Conservation (phyloP, 2,329 filamentous ascomycete species). For the Fusarium tricinctum region DNA sequence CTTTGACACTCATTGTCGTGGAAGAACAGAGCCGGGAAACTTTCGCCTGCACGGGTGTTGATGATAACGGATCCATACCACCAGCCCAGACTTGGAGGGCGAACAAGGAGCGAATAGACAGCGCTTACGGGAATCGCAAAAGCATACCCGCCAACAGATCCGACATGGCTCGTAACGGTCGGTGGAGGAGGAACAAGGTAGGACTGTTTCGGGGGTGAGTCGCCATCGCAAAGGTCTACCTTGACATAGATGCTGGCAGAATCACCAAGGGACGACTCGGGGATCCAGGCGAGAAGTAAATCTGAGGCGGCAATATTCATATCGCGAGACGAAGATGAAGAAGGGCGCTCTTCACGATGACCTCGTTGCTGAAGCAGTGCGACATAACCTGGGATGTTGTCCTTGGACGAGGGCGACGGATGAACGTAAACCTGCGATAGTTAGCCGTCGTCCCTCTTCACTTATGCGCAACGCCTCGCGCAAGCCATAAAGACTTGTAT, state of each 20-base stretch:
- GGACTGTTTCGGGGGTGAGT: slow-evolving; percentile 85
- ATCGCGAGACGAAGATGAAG: slow-evolving; percentile 51
- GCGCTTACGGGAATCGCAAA: slow-evolving; percentile 93
- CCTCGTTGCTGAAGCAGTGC: slow-evolving; percentile 92
- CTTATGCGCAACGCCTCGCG: slow-evolving; percentile 4
- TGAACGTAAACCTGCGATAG: slow-evolving; percentile 87
- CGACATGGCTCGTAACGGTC: slow-evolving; percentile 81
- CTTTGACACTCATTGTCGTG: slow-evolving; percentile 97
- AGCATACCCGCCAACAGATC: slow-evolving; percentile 82
- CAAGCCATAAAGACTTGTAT: background rate
- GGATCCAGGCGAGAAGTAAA: slow-evolving; percentile 92
- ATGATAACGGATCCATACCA: slow-evolving; percentile 98
- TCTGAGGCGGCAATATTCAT: slow-evolving; percentile 72
- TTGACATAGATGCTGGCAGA: slow-evolving; percentile 93
- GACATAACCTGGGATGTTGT: slow-evolving; percentile 95
- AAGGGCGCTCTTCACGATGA: slow-evolving; percentile 56
- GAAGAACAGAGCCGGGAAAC: slow-evolving; percentile 96
- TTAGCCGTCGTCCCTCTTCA: slow-evolving; percentile 20
- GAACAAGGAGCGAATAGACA: slow-evolving; percentile 90
- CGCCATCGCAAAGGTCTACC: slow-evolving; percentile 87
- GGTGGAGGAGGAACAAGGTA: slow-evolving; percentile 94
- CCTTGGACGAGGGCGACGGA: slow-evolving; percentile 90
- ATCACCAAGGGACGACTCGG: slow-evolving; percentile 88
- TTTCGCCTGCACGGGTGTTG: slow-evolving; percentile 90
- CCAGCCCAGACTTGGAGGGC: slow-evolving; percentile 95